Evolutionary conservation across 805 yeast genomes (phyloP), one percentile per base, ranked within the genome.

Genomic region (Candida silvatica): DNA sequence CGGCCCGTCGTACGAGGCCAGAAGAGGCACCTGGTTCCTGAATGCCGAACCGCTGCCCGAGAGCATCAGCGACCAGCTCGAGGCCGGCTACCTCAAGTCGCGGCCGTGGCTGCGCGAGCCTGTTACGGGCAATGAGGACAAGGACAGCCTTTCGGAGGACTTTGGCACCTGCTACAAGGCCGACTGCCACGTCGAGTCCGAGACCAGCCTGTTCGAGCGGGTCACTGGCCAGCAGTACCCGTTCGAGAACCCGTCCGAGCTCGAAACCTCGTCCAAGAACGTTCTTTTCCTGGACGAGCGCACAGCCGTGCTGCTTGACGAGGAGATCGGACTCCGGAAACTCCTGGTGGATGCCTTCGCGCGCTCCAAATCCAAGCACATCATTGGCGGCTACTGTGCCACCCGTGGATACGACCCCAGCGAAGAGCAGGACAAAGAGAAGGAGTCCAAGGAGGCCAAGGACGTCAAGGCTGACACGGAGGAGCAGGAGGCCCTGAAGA

Each of bases 21-120:
- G 95, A 31, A 61, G 97, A 36, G 95, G 95, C 1, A 54, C 76
- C 1, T 90, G 97, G 97, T 86, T 85, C 52, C 51, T 69, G 7
- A 71, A 71, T 34, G 48, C 49, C 4, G 94, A 94, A 0, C 56
- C 85, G 19, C 48, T 64, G 7, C 61, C 62, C 1, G 55, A 59
- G 2, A 38, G 77, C 4, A 5, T 44, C 3, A 64, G 92, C 0
- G 58, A 62, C 1, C 74, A 70, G 37, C 47, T 88, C 16, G 97
- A 88, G 52, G 47, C 48, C 4, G 71, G 71, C 0, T 83, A 70
- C 49, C 41, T 49, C 14, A 46, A 50, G 9, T 48, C 67, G 28
- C 41, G 45, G 19, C 50, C 58, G 32, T 44, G 34, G 20, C 19
- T 37, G 14, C 9, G 37, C 14, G 24, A 12, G 30, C 32, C n/a